Evolutionary conservation across 805 yeast genomes (phyloP).

Genomic region (Kluyveromyces siamensis): DNA sequence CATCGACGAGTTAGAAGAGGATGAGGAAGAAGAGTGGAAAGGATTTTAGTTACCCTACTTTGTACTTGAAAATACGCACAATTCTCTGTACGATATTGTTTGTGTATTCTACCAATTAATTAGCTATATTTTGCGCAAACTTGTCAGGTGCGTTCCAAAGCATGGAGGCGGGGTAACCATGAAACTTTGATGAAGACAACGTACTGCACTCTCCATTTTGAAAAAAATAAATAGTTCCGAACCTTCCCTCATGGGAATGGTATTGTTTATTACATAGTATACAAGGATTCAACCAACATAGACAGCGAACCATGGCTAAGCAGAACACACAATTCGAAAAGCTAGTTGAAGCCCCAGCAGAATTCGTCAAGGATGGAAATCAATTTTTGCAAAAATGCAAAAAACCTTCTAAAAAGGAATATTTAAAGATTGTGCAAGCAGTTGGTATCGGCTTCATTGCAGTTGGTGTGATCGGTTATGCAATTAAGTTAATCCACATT

Average conservation of each 20-base stretch:
- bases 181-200: too few relatives aligned
- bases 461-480: constrained; percentile 97
- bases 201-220: not conserved
- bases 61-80: too few relatives aligned
- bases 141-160: too few relatives aligned
- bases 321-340: constrained; percentile 40
- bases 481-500: constrained; percentile 86
- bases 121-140: too few relatives aligned
- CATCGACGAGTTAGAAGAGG: constrained; percentile 8
- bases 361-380: constrained; percentile 84
- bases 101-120: too few relatives aligned
- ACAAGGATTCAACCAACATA: too few relatives aligned
- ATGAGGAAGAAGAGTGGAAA: constrained; percentile 34
- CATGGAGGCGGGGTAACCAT: too few relatives aligned
- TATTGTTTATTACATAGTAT: too few relatives aligned
- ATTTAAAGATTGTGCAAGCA: constrained; percentile 80
- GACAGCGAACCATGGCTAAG: constrained; percentile 14
- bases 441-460: constrained; percentile 95
- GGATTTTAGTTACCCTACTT: constrained; percentile 25
- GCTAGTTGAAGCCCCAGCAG: constrained; percentile 78
- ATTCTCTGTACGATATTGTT: too few relatives aligned
- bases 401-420: constrained; percentile 86
- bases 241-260: not conserved
- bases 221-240: not conserved
- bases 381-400: constrained; percentile 86